phyloP scores from a whole-genome alignment of 345 rosid species.

The Lenwebbia sp. region DNA sequence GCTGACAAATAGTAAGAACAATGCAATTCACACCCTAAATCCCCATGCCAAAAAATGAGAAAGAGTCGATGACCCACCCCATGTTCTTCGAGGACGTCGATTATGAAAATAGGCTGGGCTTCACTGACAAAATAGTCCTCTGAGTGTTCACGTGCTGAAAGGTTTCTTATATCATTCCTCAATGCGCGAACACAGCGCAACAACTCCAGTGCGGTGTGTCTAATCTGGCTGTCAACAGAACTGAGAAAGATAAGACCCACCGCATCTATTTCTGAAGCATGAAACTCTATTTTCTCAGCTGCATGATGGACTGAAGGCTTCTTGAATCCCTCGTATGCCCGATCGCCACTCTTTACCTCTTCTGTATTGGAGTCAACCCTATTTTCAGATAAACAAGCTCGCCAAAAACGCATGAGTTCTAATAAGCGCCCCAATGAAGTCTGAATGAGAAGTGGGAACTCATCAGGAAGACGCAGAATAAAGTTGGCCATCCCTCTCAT shows the following conservation, averaged over 20 bases:
- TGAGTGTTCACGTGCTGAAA: conserved; percentile 41
- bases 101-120: conserved; percentile 80
- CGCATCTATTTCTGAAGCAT: conserved; percentile 90
- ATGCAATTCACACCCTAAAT: background rate
- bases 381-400: conserved; percentile 82
- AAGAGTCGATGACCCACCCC: conserved; percentile 41
- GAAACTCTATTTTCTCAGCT: conserved; percentile 69
- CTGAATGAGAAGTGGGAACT: conserved; percentile 96
- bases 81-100: conserved; percentile 96
- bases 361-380: conserved; percentile 33
- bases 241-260: conserved; percentile 94
- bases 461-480: conserved; percentile 85
- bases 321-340: conserved; percentile 50
- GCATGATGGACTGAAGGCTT: conserved; percentile 65
- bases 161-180: conserved; percentile 76
- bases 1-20: background rate
- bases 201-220: conserved; percentile 91
- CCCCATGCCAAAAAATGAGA: background rate
- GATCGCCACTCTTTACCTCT: conserved; percentile 36
- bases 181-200: conserved; percentile 93
- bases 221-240: conserved; percentile 93
- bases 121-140: conserved; percentile 60
- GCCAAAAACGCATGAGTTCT: conserved; percentile 99
- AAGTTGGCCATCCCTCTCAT: conserved; percentile 99
- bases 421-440: conserved; percentile 84